Conservation (phyloP, 768 basidiomycete species). For the Leccinum variicolor region DNA sequence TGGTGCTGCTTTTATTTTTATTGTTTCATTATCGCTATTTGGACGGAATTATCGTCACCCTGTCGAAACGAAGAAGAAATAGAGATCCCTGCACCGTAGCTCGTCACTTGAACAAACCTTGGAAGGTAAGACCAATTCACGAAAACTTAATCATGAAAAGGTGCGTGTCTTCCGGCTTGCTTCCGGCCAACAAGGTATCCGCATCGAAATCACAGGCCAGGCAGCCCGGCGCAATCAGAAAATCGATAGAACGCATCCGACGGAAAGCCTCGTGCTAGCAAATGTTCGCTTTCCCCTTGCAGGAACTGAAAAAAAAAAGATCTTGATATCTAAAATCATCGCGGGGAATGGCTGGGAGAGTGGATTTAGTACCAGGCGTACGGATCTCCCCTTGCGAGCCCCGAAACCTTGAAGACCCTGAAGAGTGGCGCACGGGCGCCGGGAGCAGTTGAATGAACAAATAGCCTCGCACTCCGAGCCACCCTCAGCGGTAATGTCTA, state of each 20-base stretch:
- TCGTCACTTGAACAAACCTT: not conserved
- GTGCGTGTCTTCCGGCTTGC: too few species aligned
- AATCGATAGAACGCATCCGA: not conserved
- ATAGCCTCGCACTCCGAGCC: not conserved
- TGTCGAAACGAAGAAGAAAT: not conserved
- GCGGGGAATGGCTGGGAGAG: not conserved
- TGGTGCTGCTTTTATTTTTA: not conserved
- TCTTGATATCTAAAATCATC: not conserved
- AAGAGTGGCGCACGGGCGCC: not conserved
- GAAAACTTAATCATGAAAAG: not conserved
- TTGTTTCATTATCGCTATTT: not conserved
- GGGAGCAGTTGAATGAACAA: not conserved
- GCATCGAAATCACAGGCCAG: not conserved
- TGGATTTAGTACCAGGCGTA: not conserved
- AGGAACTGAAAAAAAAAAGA: not conserved
- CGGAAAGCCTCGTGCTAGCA: not conserved
- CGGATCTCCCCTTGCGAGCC: not conserved
- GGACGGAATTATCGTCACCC: not conserved
- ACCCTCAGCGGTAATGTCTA: constrained; percentile 3
- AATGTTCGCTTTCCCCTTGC: not conserved
- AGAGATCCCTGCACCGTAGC: not conserved
- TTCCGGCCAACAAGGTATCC: not conserved
- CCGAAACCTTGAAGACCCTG: not conserved
- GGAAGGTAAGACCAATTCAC: not conserved
- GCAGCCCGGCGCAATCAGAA: not conserved